Base-by-base conservation (phyloP, 2,329 filamentous ascomycete genomes). In the Paecilomyces fulvus region DNA sequence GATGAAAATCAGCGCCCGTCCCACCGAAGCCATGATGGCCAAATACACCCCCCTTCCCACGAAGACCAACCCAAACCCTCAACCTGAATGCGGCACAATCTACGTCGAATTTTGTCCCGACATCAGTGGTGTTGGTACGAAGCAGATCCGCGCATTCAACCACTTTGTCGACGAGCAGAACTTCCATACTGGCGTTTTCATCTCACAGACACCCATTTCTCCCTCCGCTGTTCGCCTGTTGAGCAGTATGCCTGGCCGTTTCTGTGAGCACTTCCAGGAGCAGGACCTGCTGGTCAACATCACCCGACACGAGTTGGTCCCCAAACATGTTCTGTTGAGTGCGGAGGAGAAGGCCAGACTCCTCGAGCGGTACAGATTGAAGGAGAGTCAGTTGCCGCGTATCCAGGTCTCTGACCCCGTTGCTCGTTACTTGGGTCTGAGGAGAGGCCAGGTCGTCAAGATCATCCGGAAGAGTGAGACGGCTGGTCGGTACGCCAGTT, bases 201-300 rank as follows among this genome's bases (percentile, higher is more conserved):
- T 99, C 65, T 92, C 90, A 56, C 83, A 87, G 68, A 87, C 87
- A 51, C 79, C 89, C 51, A 88, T 96, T 58, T 95, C 91, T 0
- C 83, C 90, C 28, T 88, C 92, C 59, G 92, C 92, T 37, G 85
- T 92, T 72, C 95, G 95, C 78, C 85, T 92, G 63, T 87, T 95
- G 65, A 85, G 85, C 62, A 86, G 87, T 58, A 85, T 92, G 57
- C 84, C 88, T 64, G 84, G 85, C 60, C 88, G 88, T 55, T 85
- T 89, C 68, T 90, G 96, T 68, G 94, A 99, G 79, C 90, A 90
- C 71, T 99, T 99, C 78, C 84, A 92, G 65, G 94, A 97, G 79
- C 88, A 94, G 72, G 94, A 99, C 75, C 76, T 99, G 65, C 81
- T 97, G 58, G 92, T 99, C 75, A 99, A 99, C 77, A 97, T 99